phyloP scores from a whole-genome alignment of 2,329 filamentous ascomycete species.

The Xylariaceae sp. region DNA sequence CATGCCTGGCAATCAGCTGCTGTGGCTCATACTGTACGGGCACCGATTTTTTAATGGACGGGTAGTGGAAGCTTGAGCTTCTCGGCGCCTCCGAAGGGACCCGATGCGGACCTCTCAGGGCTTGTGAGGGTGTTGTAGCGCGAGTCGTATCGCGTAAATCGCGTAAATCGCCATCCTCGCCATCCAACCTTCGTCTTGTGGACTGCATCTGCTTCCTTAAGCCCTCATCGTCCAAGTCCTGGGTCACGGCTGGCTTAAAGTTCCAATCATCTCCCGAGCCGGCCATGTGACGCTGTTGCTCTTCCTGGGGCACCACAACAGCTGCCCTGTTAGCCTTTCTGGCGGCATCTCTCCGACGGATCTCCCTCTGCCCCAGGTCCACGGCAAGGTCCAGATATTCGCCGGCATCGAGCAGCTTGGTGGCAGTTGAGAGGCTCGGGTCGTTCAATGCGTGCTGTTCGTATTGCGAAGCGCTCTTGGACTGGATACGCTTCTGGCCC shows the following conservation, averaged over 20 bases:
- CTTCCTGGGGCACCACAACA: constrained; percentile 49
- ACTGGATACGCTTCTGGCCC: constrained; percentile 4
- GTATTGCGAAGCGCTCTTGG: constrained; percentile 27
- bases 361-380: constrained; percentile 65
- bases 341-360: constrained; percentile 57
- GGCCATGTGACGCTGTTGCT: constrained; percentile 43
- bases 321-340: constrained; percentile 50
- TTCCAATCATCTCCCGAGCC: constrained; percentile 38
- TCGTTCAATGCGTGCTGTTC: constrained; percentile 47
- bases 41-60: constrained; percentile 45
- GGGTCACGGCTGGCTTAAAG: constrained; percentile 21
- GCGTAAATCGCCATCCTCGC: constrained; percentile 8
- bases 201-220: constrained; percentile 46
- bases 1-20: constrained; percentile 10
- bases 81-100: too few species aligned
- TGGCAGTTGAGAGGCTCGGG: constrained; percentile 46
- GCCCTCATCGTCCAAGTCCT: constrained; percentile 33
- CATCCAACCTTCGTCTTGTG: constrained; percentile 39
- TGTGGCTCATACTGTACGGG: constrained; percentile 37
- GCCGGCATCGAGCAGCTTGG: constrained; percentile 58
- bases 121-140: too few species aligned
- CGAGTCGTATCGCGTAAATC: too few species aligned
- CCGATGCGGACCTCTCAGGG: too few species aligned
- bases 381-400: constrained; percentile 72
- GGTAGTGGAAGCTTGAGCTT: constrained; percentile 32